Evolutionary conservation across 2,329 filamentous ascomycete genomes (phyloP).

Genomic region (Curvularia lunata): DNA sequence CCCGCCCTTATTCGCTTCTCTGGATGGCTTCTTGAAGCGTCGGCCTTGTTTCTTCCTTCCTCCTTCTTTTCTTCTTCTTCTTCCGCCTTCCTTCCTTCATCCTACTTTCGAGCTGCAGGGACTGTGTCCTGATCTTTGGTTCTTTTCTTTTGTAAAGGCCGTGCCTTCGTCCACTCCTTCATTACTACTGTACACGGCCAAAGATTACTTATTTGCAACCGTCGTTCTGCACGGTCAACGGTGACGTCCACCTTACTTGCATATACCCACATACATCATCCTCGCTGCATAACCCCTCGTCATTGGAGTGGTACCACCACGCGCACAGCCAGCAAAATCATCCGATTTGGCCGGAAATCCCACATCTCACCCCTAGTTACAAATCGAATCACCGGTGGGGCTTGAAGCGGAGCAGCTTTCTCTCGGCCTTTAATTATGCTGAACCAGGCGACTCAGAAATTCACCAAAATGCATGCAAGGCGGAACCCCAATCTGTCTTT

Average conservation of each 20-base stretch:
- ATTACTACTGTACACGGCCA: constrained; percentile 6
- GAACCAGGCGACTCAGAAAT: constrained; percentile 44
- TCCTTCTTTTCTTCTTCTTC: not conserved
- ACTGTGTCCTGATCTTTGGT: constrained; percentile 12
- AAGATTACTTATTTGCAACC: constrained; percentile 5
- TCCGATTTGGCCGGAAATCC: constrained; percentile 13
- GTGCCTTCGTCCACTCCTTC: constrained; percentile 29
- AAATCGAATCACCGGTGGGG: not conserved
- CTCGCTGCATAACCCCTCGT: constrained; percentile 7
- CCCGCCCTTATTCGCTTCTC: constrained; percentile 16
- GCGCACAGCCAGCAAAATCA: constrained; percentile 16
- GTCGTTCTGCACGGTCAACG: constrained; percentile 27
- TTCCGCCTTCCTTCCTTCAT: not conserved
- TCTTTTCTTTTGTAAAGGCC: constrained; percentile 18
- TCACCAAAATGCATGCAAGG: constrained; percentile 54
- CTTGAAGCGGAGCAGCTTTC: not conserved
- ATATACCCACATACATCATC: constrained; percentile 3
- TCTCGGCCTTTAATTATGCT: constrained; percentile 38
- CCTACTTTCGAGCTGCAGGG: not conserved
- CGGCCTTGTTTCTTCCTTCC: not conserved
- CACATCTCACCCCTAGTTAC: constrained; percentile 5
- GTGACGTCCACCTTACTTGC: constrained; percentile 10
- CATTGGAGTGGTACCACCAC: constrained; percentile 21
- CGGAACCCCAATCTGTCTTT: constrained; percentile 57
- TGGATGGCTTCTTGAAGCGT: constrained; percentile 26